phyloP scores from a whole-genome alignment of 2,329 filamentous ascomycete species.

The Phaeoacremonium minimum region DNA sequence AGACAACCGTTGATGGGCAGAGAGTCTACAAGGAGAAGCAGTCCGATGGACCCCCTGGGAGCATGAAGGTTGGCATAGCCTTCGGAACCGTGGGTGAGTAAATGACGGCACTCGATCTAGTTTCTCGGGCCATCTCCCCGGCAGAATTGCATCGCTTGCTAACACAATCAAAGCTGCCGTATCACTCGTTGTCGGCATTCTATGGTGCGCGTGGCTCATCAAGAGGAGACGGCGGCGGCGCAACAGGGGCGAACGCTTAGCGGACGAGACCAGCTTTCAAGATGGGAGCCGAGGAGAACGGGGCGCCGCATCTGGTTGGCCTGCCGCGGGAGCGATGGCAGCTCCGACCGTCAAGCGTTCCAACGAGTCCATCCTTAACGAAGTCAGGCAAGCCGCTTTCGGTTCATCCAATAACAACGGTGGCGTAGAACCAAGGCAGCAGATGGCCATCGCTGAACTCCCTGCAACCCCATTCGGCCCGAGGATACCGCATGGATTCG shows the following conservation, averaged over 20 bases:
- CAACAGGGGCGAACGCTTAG: background rate
- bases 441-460: background rate
- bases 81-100: conserved; percentile 7
- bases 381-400: conserved; percentile 3
- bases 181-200: conserved; percentile 4
- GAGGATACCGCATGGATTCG: conserved; percentile 4
- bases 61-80: conserved; percentile 7
- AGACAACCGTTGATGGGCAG: too few relatives aligned
- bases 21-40: too few relatives aligned
- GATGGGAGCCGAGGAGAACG: background rate
- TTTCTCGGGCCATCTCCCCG: background rate
- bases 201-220: conserved; percentile 5
- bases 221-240: conserved; percentile 4
- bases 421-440: background rate
- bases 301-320: background rate
- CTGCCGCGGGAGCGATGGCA: background rate
- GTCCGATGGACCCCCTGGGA: too few relatives aligned
- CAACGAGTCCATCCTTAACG: conserved; percentile 2
- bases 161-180: conserved; percentile 4
- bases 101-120: background rate
- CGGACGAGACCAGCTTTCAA: background rate
- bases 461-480: background rate
- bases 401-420: background rate
- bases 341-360: conserved; percentile 1
- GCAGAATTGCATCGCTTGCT: background rate